Evolutionary conservation across 2,329 filamentous ascomycete genomes (phyloP), one percentile per base, ranked within the genome.

Genomic region (Aaosphaeria arxii): DNA sequence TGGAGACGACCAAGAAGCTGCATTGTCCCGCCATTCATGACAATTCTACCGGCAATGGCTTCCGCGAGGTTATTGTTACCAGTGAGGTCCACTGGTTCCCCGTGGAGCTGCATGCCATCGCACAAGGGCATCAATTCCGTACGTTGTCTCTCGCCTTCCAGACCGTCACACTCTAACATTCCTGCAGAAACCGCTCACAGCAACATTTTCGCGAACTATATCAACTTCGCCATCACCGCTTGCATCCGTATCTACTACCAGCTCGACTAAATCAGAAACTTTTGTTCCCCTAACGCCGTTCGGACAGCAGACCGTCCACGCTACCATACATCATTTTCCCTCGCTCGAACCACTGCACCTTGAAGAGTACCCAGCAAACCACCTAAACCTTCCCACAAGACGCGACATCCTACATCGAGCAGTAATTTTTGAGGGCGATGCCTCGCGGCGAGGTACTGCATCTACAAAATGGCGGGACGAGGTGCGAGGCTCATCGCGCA

Each of bases 341-440:
- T 83, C 85, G 7, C 84, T 96, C 73, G 91, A 96, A 71, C 94
- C 94, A 28, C 77, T 84, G 43, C 78, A 83, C 44, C 87, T 95
- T 70, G 83, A 89, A 66, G 74, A 83, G 62, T 97, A 91, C 77
- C 85, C 88, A 38, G 77, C 84, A 51, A 87, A 88, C 63, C 90
- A 96, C 71, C 87, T 99, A 40, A 77, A 88, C 66, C 83, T 97
- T 32, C 94, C 94, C 3, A 80, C 96, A 42, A 88, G 94, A 50
- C 86, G 87, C 69, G 94, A 99, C 71, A 84, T 99, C 56, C 85
- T 99, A 46, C 92, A 99, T 75, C 84, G 89, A 55, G 94, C 94
- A 49, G 84, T 99, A 49, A 76, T 96, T 59, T 97, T 87, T 78
- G 94, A 99, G 75, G 94, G 89, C 58, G 92, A 97, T 75, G 83